A percentile compares a stretch with the other conserved stretches of the same genome.
Evolutionary conservation across 2,329 filamentous ascomycete species (phyloP).

Genomic region (Phaeomoniella chlamydospora): DNA sequence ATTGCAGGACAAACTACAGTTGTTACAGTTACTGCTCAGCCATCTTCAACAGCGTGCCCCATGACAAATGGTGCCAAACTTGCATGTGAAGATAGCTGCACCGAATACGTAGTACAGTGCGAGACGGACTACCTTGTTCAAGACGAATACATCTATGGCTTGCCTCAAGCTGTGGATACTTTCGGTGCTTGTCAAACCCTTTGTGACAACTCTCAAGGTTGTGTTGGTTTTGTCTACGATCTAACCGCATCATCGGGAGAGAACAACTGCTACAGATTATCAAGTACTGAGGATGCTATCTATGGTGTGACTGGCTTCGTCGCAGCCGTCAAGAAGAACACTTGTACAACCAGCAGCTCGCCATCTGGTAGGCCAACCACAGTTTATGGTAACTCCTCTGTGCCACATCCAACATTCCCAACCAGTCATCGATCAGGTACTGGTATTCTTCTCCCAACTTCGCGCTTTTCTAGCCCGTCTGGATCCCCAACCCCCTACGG

Average conservation of each 20-base stretch:
- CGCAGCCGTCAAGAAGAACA: neutral
- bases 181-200: neutral
- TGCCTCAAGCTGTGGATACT: neutral
- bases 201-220: neutral
- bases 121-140: neutral
- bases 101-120: neutral
- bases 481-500: no score
- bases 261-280: neutral
- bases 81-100: neutral
- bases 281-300: neutral
- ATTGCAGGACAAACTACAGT: no score
- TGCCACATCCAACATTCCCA: no score
- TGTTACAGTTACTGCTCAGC: neutral
- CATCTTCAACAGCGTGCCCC: neutral
- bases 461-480: no score
- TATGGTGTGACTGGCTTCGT: neutral
- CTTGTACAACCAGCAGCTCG: neutral
- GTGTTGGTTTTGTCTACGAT: neutral
- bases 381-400: no score
- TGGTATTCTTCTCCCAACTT: no score
- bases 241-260: neutral
- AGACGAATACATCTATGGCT: neutral
- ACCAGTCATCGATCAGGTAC: no score
- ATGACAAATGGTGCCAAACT: neutral
- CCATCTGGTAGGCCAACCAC: neutral